These are phyloP conservation scores for Candida suzukii DNA, from an alignment of 805 yeast species.

Conservation along the genomic window DNA sequence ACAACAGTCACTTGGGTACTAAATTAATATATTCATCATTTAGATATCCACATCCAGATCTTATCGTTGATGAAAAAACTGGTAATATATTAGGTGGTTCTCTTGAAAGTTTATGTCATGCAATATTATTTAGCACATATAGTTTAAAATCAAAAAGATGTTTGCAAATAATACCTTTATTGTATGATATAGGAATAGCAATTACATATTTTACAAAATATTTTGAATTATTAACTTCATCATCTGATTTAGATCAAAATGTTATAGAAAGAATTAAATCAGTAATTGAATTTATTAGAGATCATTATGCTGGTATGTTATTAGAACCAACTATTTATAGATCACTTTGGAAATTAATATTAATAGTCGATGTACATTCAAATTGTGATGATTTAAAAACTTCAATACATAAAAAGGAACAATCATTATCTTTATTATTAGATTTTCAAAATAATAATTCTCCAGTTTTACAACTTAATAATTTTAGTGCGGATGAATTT, in stretches of 20 bases:
- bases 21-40: constrained; percentile 28
- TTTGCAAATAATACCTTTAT: constrained; percentile 47
- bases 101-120: constrained; percentile 71
- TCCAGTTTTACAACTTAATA: constrained; percentile 3
- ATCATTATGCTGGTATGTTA: constrained; percentile 61
- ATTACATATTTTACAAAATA: constrained; percentile 34
- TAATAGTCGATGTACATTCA: constrained; percentile 41
- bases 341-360: constrained; percentile 45
- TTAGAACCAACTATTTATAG: constrained; percentile 57
- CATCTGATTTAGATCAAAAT: background rate
- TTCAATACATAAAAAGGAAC: constrained; percentile 44
- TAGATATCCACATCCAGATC: constrained; percentile 55
- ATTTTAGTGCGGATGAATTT: constrained; percentile 35
- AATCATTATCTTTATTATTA: constrained; percentile 30
- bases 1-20: background rate
- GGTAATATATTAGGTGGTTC: constrained; percentile 44
- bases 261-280: constrained; percentile 45
- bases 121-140: constrained; percentile 49
- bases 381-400: constrained; percentile 47
- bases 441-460: constrained; percentile 18
- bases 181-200: constrained; percentile 39
- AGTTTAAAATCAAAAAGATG: constrained; percentile 30
- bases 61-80: constrained; percentile 41
- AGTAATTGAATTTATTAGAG: constrained; percentile 49
- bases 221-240: constrained; percentile 16